Conservation (phyloP, 257 asterid genomes). For the Galeopsis tetrahit region DNA sequence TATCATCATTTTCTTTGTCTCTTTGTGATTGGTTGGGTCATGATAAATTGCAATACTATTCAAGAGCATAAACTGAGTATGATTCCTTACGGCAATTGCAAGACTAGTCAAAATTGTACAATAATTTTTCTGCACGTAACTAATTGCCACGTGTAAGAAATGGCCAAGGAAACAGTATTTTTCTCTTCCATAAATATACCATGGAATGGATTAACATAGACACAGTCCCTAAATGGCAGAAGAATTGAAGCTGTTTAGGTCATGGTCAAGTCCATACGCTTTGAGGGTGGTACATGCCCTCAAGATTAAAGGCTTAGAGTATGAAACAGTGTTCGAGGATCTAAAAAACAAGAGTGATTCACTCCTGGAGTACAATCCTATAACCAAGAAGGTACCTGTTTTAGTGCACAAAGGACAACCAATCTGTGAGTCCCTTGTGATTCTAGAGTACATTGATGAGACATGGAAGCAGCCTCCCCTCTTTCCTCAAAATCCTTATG, state of each 20-base stretch:
- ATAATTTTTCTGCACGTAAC: not conserved
- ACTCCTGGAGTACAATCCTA: slow-evolving; percentile 65
- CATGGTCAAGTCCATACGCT: slow-evolving; percentile 73
- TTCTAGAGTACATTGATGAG: slow-evolving; percentile 77
- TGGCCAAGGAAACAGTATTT: not conserved
- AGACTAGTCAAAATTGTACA: not conserved
- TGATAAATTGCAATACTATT: not conserved
- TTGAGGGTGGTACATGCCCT: slow-evolving; percentile 63
- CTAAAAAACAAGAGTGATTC: slow-evolving; percentile 54
- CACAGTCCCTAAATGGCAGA: slow-evolving; percentile 52
- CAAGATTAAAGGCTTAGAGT: slow-evolving; percentile 58
- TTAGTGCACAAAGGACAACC: slow-evolving; percentile 76
- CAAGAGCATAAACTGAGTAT: not conserved
- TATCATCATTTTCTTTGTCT: not conserved
- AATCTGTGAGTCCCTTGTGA: slow-evolving; percentile 70
- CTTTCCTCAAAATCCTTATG: slow-evolving; percentile 68
- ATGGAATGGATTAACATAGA: slow-evolving; percentile 1
- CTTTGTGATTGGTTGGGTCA: not conserved
- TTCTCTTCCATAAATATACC: not conserved
- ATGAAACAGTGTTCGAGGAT: slow-evolving; percentile 59
- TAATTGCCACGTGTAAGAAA: not conserved
- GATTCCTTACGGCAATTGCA: not conserved
- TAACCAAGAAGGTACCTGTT: slow-evolving; percentile 61
- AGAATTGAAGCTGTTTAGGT: slow-evolving; percentile 65
- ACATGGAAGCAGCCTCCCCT: slow-evolving; percentile 67